Evolutionary conservation across 768 basidiomycete species (phyloP).

Genomic region (Termitomyces eurrhizus): DNA sequence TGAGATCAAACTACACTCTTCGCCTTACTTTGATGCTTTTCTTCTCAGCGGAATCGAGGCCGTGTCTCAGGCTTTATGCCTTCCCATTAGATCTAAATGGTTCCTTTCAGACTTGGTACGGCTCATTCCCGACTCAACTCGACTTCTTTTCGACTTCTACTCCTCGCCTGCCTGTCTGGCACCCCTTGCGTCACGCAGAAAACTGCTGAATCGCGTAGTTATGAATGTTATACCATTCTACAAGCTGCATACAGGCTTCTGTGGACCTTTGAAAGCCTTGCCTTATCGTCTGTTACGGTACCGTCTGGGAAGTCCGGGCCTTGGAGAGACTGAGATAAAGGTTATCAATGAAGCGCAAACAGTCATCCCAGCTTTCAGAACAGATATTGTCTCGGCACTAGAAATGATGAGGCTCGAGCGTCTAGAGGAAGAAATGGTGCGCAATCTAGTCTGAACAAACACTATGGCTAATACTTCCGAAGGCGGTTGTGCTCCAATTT

Average conservation of each 20-base stretch:
- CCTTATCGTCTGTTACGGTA: constrained; percentile 37
- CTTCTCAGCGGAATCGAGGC: constrained; percentile 43
- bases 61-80: constrained; percentile 36
- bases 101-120: constrained; percentile 48
- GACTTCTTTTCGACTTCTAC: constrained; percentile 40
- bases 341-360: constrained; percentile 18
- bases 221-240: constrained; percentile 26
- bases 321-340: constrained; percentile 30
- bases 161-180: constrained; percentile 34
- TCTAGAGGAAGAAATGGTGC: constrained; percentile 29
- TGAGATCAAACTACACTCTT: constrained; percentile 28
- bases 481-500: constrained; percentile 28
- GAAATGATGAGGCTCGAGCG: constrained; percentile 33
- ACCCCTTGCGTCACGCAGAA: constrained; percentile 28
- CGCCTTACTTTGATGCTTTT: constrained; percentile 41
- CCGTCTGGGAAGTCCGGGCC: constrained; percentile 37
- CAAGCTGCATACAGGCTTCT: constrained; percentile 24
- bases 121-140: constrained; percentile 33
- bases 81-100: constrained; percentile 41
- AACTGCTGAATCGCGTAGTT: constrained; percentile 38
- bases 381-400: constrained; percentile 33
- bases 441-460: constrained; percentile 13
- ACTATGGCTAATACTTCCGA: constrained; percentile 1
- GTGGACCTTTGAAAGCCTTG: constrained; percentile 28
- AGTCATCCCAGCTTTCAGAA: constrained; percentile 22